phyloP scores from a whole-genome alignment of 305 asterid genomes.

The Plantago lanceolata region DNA sequence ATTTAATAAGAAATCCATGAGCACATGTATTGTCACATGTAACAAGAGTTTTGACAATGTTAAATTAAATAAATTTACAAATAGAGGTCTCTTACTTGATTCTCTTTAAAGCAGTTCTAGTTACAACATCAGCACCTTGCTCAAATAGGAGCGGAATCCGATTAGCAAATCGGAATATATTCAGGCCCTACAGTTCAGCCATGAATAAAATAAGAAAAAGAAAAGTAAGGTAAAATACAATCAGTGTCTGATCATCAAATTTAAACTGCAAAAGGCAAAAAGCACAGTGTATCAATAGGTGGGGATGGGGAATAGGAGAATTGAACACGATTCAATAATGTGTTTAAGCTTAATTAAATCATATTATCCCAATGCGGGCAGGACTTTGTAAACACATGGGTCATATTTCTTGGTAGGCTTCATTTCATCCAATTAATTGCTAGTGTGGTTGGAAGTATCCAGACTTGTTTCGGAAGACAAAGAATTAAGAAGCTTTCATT shows the following conservation, averaged over 20 bases:
- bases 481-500: no score
- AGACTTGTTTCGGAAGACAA: no score
- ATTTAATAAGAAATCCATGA: constrained; percentile 9
- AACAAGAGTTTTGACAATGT: constrained; percentile 2
- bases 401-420: background rate
- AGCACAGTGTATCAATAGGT: no score
- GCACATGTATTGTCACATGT: constrained; percentile 5
- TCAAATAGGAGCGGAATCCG: constrained; percentile 93
- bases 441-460: no score
- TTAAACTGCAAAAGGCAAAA: no score
- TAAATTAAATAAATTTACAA: constrained; percentile 10
- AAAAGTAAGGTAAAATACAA: constrained; percentile 12
- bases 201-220: constrained; percentile 13
- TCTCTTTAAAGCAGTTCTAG: constrained; percentile 84
- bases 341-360: no score
- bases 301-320: no score
- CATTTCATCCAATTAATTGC: background rate
- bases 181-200: constrained; percentile 59
- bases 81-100: constrained; percentile 54
- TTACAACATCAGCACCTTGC: constrained; percentile 98
- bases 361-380: no score
- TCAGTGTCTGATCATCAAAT: no score
- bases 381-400: background rate
- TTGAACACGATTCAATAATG: no score
- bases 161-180: constrained; percentile 87